A percentile compares a stretch with the other conserved stretches of the same genome.
Evolutionary conservation across 805 yeast species (phyloP).

Genomic region (Cyberlindnera euphorbiae): DNA sequence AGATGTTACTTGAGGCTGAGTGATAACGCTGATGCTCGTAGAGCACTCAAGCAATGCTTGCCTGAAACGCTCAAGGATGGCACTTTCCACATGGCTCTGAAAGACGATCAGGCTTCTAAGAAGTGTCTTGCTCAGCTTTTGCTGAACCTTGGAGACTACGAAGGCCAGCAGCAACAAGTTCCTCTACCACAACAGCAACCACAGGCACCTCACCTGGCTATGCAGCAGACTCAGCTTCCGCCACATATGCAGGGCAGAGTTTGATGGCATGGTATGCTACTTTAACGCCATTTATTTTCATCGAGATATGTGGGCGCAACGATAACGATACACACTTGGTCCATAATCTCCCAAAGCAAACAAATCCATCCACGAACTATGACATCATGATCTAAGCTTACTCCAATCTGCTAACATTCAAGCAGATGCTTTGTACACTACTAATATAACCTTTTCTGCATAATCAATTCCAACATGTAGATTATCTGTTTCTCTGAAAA

Average conservation of each 20-base stretch:
- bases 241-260: constrained; percentile 4
- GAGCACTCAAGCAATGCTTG: constrained; percentile 72
- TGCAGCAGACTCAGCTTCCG: constrained; percentile 2
- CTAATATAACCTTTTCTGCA: too few species aligned
- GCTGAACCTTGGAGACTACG: constrained; percentile 51
- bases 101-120: constrained; percentile 86
- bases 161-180: too few species aligned
- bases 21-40: constrained; percentile 87
- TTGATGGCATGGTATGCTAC: not conserved
- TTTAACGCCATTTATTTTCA: too few species aligned
- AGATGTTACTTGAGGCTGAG: constrained; percentile 88
- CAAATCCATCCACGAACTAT: too few species aligned
- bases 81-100: constrained; percentile 70
- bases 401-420: too few species aligned
- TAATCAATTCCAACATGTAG: too few species aligned
- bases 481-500: too few species aligned
- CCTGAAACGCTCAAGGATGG: constrained; percentile 88
- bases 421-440: too few species aligned
- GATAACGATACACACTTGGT: too few species aligned
- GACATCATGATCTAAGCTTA: too few species aligned
- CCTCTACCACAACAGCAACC: constrained; percentile 9
- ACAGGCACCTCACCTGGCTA: constrained; percentile 10
- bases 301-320: too few species aligned
- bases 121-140: constrained; percentile 81
- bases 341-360: too few species aligned